Evolutionary conservation across 2,329 filamentous ascomycete genomes (phyloP).

Genomic region (Exophiala sp.): DNA sequence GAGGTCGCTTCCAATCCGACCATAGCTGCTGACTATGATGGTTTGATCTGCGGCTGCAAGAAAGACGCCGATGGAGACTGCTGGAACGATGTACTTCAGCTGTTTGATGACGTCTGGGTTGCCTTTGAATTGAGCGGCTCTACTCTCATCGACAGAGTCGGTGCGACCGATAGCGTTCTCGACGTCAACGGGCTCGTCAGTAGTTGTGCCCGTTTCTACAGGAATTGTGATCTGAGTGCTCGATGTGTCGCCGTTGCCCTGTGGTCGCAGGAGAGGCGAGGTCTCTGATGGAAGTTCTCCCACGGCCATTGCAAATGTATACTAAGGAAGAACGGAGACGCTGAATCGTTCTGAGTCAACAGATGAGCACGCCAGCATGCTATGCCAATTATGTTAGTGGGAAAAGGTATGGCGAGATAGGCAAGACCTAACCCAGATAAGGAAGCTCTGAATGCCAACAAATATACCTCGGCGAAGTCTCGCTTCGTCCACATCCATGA

Average conservation of each 20-base stretch:
- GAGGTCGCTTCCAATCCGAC: constrained; percentile 71
- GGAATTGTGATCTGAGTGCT: background rate
- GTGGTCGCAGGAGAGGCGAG: too few species aligned
- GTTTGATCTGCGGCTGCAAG: constrained; percentile 73
- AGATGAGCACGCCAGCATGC: too few species aligned
- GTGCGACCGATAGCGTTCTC: constrained; percentile 1
- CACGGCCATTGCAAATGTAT: too few species aligned
- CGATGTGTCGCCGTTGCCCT: background rate
- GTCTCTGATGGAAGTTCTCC: too few species aligned
- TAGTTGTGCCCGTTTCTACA: background rate
- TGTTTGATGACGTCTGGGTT: constrained; percentile 48
- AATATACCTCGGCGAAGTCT: too few species aligned
- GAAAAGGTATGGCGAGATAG: too few species aligned
- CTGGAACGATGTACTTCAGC: constrained; percentile 59
- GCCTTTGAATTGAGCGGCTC: constrained; percentile 40
- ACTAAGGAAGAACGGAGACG: background rate
- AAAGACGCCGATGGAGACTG: constrained; percentile 64
- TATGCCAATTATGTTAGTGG: too few species aligned
- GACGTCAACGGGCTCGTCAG: background rate
- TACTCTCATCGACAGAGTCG: background rate
- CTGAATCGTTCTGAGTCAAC: background rate
- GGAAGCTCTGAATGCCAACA: too few species aligned
- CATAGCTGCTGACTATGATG: constrained; percentile 73
- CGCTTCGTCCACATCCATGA: too few species aligned
- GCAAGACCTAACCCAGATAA: too few species aligned